Base-by-base conservation (phyloP, 2,329 filamentous ascomycete species). In the Atkinsonella texensis region DNA sequence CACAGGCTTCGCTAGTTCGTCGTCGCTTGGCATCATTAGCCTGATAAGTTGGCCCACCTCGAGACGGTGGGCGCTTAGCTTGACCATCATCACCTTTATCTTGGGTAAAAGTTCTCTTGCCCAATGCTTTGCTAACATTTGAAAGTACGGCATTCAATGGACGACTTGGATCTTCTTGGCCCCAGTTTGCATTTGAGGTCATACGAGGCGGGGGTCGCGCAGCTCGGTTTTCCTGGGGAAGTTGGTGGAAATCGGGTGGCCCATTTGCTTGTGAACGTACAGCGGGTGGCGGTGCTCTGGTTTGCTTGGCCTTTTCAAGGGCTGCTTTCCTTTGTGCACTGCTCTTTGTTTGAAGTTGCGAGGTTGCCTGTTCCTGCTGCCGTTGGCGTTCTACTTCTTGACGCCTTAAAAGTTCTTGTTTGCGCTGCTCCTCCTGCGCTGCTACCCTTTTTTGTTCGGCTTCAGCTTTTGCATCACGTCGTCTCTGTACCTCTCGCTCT, bases 401-500 rank as follows among this genome's bases (percentile, higher is more conserved):
- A 51, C 79, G 79, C 31, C 73, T 73, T 56, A 77, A 73, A 55
- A 77, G 71, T 52, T 84, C 80, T 55, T 79, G 75, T 48, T 70
- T 77, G 51, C 72, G 74, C 59, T 85, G 79, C 58, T 87, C 83
- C 54, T 85, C 82, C 58, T 84, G 82, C 17, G 71, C 66, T 6
- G 79, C 80, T 46, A 80, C 79, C 53, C 85, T 78, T 69, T 89
- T 89, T 46, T 85, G 82, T 63, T 95, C 89, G 35, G 86, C 71
- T 60, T 94, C 87, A 15, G 83, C 79, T 68, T 94, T 95, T 39
- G 85, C 83, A 18, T 94, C 87, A 9, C 84, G 83, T 62, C 88
- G 91, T 48, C 84, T 81, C 60, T 89, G 83, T 13, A 81, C 80
- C 57, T 89, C 87, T 46, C 83, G 81, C 63, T 94, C 88, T 59